These are phyloP conservation scores for Catharanthus roseus DNA, from an alignment of 257 asterid genomes.

Conservation along the genomic window DNA sequence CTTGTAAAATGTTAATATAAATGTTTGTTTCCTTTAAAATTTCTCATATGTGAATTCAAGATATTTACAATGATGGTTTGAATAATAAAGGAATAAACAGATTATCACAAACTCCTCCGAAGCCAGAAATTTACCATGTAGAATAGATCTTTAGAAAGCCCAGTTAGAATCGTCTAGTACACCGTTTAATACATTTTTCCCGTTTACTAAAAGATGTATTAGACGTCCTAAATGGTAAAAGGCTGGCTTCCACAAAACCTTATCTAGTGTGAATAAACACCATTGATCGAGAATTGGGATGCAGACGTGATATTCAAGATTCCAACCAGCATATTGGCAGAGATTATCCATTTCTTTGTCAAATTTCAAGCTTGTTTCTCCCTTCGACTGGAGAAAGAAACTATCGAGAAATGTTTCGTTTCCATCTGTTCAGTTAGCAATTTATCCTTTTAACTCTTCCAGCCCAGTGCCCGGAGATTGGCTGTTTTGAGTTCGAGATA, in stretches of 20 bases:
- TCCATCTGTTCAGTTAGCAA: not conserved
- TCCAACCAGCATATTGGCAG: not conserved
- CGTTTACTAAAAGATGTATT: too few relatives aligned
- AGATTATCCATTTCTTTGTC: not conserved
- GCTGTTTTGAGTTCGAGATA: constrained; percentile 51
- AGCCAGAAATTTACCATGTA: not conserved
- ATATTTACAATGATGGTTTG: not conserved
- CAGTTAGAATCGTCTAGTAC: too few relatives aligned
- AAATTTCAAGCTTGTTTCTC: not conserved
- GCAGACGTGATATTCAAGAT: not conserved
- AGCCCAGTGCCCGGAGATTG: constrained; percentile 66
- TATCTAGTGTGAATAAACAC: constrained; percentile 12
- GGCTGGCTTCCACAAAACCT: constrained; percentile 12
- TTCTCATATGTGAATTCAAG: not conserved
- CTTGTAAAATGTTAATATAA: not conserved
- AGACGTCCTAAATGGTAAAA: too few relatives aligned
- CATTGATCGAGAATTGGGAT: not conserved
- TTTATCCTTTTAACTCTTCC: constrained; percentile 36
- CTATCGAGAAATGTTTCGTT: not conserved
- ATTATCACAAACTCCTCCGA: too few relatives aligned
- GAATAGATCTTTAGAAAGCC: not conserved
- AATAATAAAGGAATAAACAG: constrained; percentile 4
- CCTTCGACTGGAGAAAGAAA: constrained; percentile 6
- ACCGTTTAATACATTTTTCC: too few relatives aligned
- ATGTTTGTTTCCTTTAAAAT: too few relatives aligned